Conservation (phyloP, 805 yeast genomes). For the Cyberlindnera petersonii region DNA sequence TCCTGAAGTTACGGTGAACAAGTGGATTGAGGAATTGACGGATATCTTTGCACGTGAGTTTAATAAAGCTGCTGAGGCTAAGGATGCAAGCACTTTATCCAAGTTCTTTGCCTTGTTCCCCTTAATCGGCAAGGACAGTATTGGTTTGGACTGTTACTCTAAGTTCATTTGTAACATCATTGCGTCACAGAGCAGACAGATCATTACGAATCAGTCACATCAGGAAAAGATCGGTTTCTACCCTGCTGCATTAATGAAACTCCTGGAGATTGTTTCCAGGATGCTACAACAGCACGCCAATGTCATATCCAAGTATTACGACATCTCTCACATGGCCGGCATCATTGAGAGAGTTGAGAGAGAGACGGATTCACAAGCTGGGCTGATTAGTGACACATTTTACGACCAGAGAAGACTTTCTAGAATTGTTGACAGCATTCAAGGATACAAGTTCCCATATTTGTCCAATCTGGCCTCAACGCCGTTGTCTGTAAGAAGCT, state of each 20-base stretch:
- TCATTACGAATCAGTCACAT: conserved; percentile 46
- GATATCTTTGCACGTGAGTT: conserved; percentile 59
- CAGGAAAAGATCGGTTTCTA: conserved; percentile 46
- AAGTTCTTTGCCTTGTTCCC: conserved; percentile 86
- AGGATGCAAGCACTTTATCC: conserved; percentile 68
- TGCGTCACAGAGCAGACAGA: conserved; percentile 67
- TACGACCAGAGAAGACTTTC: conserved; percentile 67
- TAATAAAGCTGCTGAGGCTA: conserved; percentile 59
- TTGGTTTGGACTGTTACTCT: conserved; percentile 79
- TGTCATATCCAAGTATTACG: conserved; percentile 72
- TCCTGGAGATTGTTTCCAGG: conserved; percentile 80
- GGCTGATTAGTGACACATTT: conserved; percentile 81
- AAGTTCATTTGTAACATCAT: conserved; percentile 82
- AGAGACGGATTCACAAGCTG: conserved; percentile 92
- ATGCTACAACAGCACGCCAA: conserved; percentile 85
- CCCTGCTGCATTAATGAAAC: conserved; percentile 56
- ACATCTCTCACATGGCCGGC: conserved; percentile 51
- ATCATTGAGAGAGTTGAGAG: conserved; percentile 73
- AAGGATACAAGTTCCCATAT: conserved; percentile 49
- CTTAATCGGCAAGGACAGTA: conserved; percentile 62
- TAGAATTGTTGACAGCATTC: conserved; percentile 50
- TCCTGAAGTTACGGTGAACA: conserved; percentile 54
- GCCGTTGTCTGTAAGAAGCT: conserved; percentile 9
- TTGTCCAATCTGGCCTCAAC: conserved; percentile 10
- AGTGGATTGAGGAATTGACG: conserved; percentile 59